Conservation (phyloP, 805 yeast species). For the Grigorovia jiainica region DNA sequence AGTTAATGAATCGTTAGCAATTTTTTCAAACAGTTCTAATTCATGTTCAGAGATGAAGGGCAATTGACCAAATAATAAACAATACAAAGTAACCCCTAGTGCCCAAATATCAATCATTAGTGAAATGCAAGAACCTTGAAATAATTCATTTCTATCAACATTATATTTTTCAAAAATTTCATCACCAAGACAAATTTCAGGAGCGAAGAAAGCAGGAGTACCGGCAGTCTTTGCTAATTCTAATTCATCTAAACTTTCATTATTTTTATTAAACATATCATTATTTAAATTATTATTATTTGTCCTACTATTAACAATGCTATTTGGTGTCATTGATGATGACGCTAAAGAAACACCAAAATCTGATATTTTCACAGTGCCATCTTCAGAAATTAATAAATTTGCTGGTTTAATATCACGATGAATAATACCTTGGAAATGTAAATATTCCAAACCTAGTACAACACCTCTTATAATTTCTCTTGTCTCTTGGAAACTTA, state of each 20-base stretch:
- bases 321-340: constrained; percentile 9
- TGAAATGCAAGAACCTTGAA: constrained; percentile 48
- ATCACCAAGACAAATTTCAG: constrained; percentile 70
- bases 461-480: constrained; percentile 75
- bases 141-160: constrained; percentile 16
- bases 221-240: constrained; percentile 96
- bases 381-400: constrained; percentile 58
- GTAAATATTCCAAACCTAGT: constrained; percentile 83
- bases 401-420: constrained; percentile 96
- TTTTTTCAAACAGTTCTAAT: constrained; percentile 58
- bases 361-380: constrained; percentile 82
- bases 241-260: constrained; percentile 40
- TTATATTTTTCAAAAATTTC: constrained; percentile 21
- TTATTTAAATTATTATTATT: neutral
- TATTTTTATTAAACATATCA: constrained; percentile 1
- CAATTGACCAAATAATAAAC: constrained; percentile 78
- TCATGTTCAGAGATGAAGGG: constrained; percentile 87
- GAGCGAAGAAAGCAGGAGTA: constrained; percentile 94
- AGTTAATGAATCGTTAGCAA: constrained; percentile 49
- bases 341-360: constrained; percentile 78
- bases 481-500: constrained; percentile 58
- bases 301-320: constrained; percentile 1
- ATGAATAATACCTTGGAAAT: constrained; percentile 85
- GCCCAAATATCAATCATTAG: constrained; percentile 98
- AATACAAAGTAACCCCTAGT: constrained; percentile 81